phyloP scores from a whole-genome alignment of 2,329 filamentous ascomycete species.

The Fusarium multiceps region DNA sequence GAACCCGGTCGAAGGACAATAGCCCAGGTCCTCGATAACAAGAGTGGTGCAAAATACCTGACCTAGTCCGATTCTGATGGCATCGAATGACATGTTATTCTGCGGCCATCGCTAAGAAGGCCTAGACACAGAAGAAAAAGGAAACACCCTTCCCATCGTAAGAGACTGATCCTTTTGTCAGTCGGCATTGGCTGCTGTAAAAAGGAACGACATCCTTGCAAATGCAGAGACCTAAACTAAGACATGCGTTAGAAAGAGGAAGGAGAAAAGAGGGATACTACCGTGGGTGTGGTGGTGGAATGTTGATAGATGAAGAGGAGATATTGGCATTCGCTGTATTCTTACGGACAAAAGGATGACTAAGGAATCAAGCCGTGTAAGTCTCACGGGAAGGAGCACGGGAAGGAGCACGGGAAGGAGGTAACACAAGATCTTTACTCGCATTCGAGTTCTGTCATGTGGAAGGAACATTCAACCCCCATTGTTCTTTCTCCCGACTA shows the following conservation, averaged over 20 bases:
- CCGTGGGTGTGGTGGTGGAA: constrained; percentile 10
- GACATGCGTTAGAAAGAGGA: constrained; percentile 8
- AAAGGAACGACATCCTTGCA: background rate
- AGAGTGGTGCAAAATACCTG: background rate
- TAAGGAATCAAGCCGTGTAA: constrained; percentile 13
- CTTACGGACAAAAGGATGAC: background rate
- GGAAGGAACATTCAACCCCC: background rate
- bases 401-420: constrained; percentile 16
- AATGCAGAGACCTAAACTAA: constrained; percentile 9
- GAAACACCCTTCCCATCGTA: background rate
- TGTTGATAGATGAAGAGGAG: constrained; percentile 10
- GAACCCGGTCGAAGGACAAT: constrained; percentile 29
- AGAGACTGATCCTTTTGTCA: background rate
- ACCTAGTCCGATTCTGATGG: background rate
- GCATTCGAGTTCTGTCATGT: constrained; percentile 18
- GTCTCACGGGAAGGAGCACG: constrained; percentile 13
- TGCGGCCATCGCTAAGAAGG: background rate
- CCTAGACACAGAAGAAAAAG: background rate
- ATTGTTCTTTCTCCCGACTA: background rate
- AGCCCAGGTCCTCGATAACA: background rate
- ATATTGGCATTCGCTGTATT: background rate
- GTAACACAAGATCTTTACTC: constrained; percentile 2
- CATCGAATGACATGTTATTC: background rate
- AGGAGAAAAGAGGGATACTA: constrained; percentile 2
- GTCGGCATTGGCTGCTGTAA: background rate